A percentile compares a stretch with the other conserved stretches of the same genome.
Conservation (phyloP, 306 rosid species). For the Aeschynomene evenia region DNA sequence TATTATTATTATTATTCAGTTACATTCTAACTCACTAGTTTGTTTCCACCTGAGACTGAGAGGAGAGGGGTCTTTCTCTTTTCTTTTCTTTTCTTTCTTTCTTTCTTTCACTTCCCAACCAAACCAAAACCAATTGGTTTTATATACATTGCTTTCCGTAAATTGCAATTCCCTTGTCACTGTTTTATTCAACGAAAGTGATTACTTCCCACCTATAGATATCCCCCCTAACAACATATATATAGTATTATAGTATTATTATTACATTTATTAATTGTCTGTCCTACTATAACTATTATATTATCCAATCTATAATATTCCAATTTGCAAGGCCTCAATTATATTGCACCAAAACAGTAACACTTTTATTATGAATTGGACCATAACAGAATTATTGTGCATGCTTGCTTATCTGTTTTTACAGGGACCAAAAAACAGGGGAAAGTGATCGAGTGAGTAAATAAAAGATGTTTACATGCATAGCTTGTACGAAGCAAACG, state of each 20-base stretch:
- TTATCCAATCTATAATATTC: not conserved
- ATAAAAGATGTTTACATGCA: slow-evolving; percentile 83
- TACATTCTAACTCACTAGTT: slow-evolving; percentile 21
- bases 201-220: slow-evolving; percentile 8
- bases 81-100: not conserved
- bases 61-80: too few relatives aligned
- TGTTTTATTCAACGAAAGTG: slow-evolving; percentile 38
- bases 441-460: not conserved
- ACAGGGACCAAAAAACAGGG: slow-evolving; percentile 36
- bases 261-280: too few relatives aligned
- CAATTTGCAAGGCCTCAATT: not conserved
- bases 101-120: not conserved
- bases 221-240: too few relatives aligned
- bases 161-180: slow-evolving; percentile 11
- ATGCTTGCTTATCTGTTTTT: not conserved
- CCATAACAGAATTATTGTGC: slow-evolving; percentile 8
- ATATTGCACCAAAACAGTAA: not conserved
- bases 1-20: not conserved
- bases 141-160: not conserved
- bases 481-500: slow-evolving; percentile 65
- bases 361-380: not conserved
- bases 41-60: not conserved
- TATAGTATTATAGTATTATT: too few relatives aligned
- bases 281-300: too few relatives aligned
- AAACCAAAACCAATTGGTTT: slow-evolving; percentile 20